Evolutionary conservation across 768 basidiomycete genomes (phyloP).

Genomic region (Tylopilus sp.): DNA sequence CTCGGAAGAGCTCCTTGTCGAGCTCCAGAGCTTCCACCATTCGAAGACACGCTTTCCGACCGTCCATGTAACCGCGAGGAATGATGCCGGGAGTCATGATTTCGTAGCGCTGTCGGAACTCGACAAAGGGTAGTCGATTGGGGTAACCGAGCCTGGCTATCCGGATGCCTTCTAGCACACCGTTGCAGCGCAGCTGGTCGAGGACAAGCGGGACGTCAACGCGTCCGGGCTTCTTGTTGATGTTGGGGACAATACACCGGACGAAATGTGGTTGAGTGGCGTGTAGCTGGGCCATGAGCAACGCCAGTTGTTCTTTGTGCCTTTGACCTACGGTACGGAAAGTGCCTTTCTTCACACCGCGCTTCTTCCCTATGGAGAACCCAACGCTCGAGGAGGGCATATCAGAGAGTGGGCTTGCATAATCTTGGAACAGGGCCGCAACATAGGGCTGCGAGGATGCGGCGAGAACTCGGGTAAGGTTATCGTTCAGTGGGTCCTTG

Average conservation of each 20-base stretch:
- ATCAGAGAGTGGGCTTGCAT: slow-evolving; percentile 43
- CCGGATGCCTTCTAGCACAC: slow-evolving; percentile 97
- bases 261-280: slow-evolving; percentile 98
- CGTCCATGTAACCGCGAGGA: slow-evolving; percentile 96
- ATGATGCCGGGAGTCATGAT: slow-evolving; percentile 92
- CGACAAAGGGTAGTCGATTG: slow-evolving; percentile 93
- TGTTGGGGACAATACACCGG: slow-evolving; percentile 95
- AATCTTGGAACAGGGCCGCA: slow-evolving; percentile 81
- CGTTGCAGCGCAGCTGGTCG: slow-evolving; percentile 96
- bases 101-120: slow-evolving; percentile 96
- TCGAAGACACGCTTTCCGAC: slow-evolving; percentile 86
- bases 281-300: slow-evolving; percentile 86
- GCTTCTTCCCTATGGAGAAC: slow-evolving; percentile 54
- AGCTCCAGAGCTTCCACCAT: slow-evolving; percentile 90
- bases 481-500: slow-evolving; percentile 97
- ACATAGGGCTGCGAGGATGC: slow-evolving; percentile 81
- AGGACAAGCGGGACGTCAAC: slow-evolving; percentile 93
- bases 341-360: slow-evolving; percentile 87
- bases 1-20: slow-evolving; percentile 79
- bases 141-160: slow-evolving; percentile 97
- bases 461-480: slow-evolving; percentile 84
- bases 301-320: slow-evolving; percentile 92
- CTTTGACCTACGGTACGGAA: slow-evolving; percentile 95
- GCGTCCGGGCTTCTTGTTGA: slow-evolving; percentile 83
- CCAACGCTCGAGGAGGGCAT: slow-evolving; percentile 34